A percentile compares a stretch with the other conserved stretches of the same genome.
phyloP scores from a whole-genome alignment of 164 flowering plant genomes.

The Akebia trifoliata region DNA sequence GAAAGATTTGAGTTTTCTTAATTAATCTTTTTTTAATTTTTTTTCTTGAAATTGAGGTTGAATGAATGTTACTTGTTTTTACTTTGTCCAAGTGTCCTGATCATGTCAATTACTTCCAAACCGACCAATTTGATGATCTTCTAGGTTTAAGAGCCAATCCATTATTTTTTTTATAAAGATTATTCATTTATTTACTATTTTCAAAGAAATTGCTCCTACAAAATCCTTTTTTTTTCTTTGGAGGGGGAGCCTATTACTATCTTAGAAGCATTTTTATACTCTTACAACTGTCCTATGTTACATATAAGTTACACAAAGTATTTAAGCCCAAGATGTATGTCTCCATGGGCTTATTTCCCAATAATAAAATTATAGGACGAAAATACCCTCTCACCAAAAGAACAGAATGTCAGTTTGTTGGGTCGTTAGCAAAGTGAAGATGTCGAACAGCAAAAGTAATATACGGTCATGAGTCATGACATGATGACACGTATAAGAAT shows the following conservation, averaged over 20 bases:
- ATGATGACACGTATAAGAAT: slow-evolving; percentile 7
- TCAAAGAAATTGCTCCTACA: too few species aligned
- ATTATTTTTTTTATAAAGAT: neutral
- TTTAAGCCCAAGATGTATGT: too few species aligned
- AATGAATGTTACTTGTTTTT: neutral
- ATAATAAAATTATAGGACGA: too few species aligned
- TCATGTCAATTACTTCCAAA: slow-evolving; percentile 1
- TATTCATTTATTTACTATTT: too few species aligned
- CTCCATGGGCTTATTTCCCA: too few species aligned
- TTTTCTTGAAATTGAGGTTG: neutral
- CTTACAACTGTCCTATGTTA: too few species aligned
- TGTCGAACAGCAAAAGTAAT: neutral
- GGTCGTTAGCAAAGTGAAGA: neutral
- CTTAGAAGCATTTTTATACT: too few species aligned
- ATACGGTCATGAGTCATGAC: neutral
- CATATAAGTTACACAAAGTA: too few species aligned
- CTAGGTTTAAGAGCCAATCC: slow-evolving; percentile 2
- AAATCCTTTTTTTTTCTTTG: too few species aligned
- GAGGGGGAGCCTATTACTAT: too few species aligned
- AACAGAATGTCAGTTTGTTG: neutral
- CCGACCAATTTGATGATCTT: slow-evolving; percentile 9
- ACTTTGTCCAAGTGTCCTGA: neutral
- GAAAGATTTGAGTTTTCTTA: too few species aligned
- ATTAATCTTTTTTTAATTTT: too few species aligned
- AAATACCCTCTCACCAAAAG: neutral